These are phyloP conservation scores for Quercus mongolica DNA, from an alignment of 306 rosid genomes.

Conservation along the genomic window DNA sequence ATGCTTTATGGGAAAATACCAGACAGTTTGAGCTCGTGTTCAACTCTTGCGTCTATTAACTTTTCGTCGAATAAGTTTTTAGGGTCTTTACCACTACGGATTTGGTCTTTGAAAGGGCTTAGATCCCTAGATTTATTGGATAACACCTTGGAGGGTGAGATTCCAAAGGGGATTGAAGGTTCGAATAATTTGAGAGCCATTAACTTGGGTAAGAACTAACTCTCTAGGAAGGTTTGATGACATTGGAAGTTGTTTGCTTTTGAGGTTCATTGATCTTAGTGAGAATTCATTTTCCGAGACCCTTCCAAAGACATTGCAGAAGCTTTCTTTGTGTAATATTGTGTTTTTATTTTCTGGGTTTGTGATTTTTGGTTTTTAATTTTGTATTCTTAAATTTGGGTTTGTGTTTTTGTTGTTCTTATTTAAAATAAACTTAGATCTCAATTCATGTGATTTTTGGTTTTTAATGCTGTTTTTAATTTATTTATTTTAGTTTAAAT, in stretches of 20 bases:
- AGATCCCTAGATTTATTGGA: conserved; percentile 75
- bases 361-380: too few relatives aligned
- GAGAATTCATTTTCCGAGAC: conserved; percentile 64
- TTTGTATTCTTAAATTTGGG: too few relatives aligned
- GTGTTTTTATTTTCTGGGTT: too few relatives aligned
- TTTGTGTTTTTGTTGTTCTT: too few relatives aligned
- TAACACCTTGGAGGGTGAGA: conserved; percentile 69
- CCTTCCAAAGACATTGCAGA: conserved; percentile 64
- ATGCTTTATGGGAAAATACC: conserved; percentile 70
- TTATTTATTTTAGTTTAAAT: too few relatives aligned
- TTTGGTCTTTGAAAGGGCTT: conserved; percentile 79
- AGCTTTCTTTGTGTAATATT: conserved; percentile 57
- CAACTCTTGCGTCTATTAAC: conserved; percentile 58
- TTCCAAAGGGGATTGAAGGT: conserved; percentile 48
- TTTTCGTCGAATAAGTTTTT: conserved; percentile 71
- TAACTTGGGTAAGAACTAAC: conserved; percentile 56
- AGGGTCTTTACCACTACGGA: conserved; percentile 59
- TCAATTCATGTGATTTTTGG: too few relatives aligned
- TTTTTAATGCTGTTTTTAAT: too few relatives aligned
- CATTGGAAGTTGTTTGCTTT: conserved; percentile 81
- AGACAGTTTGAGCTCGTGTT: conserved; percentile 61
- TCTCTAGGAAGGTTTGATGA: conserved; percentile 63
- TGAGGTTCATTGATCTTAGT: conserved; percentile 82
- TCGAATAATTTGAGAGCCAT: conserved; percentile 68
- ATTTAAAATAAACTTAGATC: too few relatives aligned